A percentile compares a stretch with the other conserved stretches of the same genome.
Evolutionary conservation across 495 filamentous ascomycete genomes (phyloP).

Genomic region (Saxophila tyrrhenica): DNA sequence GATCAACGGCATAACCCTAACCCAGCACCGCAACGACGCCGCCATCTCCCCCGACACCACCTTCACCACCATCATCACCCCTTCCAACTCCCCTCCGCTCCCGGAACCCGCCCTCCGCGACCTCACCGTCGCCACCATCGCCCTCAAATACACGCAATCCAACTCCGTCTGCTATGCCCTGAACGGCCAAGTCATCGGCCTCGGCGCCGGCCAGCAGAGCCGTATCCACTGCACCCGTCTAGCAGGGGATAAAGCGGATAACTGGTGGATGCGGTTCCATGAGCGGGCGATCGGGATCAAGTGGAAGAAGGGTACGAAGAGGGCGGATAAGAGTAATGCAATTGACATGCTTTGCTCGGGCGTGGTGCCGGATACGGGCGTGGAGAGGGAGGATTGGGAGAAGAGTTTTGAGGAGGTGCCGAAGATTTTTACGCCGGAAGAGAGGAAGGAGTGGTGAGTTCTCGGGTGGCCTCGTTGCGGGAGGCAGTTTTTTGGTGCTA

Average conservation of each 20-base stretch:
- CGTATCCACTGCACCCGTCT: slow-evolving; percentile 96
- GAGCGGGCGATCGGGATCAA: slow-evolving; percentile 73
- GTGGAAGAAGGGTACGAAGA: slow-evolving; percentile 95
- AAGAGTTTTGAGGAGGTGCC: slow-evolving; percentile 88
- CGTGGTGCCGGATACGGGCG: slow-evolving; percentile 64
- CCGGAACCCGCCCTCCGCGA: slow-evolving; percentile 77
- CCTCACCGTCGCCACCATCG: slow-evolving; percentile 89
- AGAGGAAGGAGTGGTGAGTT: slow-evolving; percentile 68
- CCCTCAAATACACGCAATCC: slow-evolving; percentile 94
- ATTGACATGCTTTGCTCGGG: slow-evolving; percentile 91
- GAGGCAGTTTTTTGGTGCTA: too few species aligned
- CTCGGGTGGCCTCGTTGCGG: too few species aligned
- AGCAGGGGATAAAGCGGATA: slow-evolving; percentile 97
- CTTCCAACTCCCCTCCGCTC: slow-evolving; percentile 60
- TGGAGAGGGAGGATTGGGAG: slow-evolving; percentile 79
- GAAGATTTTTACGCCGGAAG: slow-evolving; percentile 64
- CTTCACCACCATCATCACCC: slow-evolving; percentile 73
- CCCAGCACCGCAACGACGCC: slow-evolving; percentile 86
- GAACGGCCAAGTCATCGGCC: slow-evolving; percentile 85
- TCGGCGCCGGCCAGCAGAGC: slow-evolving; percentile 93
- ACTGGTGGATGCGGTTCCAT: slow-evolving; percentile 99
- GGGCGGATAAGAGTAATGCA: slow-evolving; percentile 93
- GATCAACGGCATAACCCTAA: slow-evolving; percentile 65
- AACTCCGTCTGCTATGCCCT: slow-evolving; percentile 98
- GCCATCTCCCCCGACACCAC: slow-evolving; percentile 69